Percentiles rank a stretch among this genome's conserved stretches.
These are phyloP conservation scores for Sorghum bicolor DNA, from an alignment of 176 grass and related monocot species.

Conservation along the genomic window DNA sequence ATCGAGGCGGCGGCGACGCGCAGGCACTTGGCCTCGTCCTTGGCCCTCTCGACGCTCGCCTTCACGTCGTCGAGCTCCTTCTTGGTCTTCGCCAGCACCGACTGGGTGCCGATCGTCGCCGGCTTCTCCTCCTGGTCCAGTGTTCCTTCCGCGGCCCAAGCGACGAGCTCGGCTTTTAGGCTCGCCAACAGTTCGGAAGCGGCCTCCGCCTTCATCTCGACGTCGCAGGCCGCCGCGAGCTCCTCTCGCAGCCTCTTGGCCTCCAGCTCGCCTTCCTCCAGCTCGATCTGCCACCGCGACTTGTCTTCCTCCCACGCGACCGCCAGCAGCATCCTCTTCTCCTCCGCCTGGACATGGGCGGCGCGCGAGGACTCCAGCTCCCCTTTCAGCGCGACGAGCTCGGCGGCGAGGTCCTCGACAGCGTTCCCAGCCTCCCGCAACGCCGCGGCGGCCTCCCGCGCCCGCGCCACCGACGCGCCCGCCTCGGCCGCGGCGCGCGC, in stretches of 20 bases:
- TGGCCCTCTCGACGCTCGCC: slow-evolving; percentile 42
- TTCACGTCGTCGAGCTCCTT: slow-evolving; percentile 60
- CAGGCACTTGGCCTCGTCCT: slow-evolving; percentile 44
- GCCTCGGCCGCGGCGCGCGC: slow-evolving; percentile 39
- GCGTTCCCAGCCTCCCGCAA: slow-evolving; percentile 29
- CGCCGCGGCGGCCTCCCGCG: slow-evolving; percentile 16
- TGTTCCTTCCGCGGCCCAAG: slow-evolving; percentile 28
- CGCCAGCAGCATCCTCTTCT: slow-evolving; percentile 36
- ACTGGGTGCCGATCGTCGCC: background rate
- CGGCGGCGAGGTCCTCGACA: slow-evolving; percentile 40
- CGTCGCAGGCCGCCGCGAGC: slow-evolving; percentile 28
- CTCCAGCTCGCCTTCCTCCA: slow-evolving; percentile 51
- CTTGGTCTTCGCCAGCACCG: background rate
- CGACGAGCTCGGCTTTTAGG: slow-evolving; percentile 41
- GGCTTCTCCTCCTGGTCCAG: slow-evolving; percentile 23
- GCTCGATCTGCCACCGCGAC: slow-evolving; percentile 47
- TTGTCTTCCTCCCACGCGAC: slow-evolving; percentile 56
- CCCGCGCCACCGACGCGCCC: slow-evolving; percentile 12
- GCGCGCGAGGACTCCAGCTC: slow-evolving; percentile 49
- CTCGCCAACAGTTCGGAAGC: slow-evolving; percentile 44
- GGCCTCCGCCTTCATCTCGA: slow-evolving; percentile 45
- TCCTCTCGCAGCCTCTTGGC: slow-evolving; percentile 29
- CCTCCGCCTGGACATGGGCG: slow-evolving; percentile 51
- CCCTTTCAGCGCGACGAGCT: slow-evolving; percentile 32
- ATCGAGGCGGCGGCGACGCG: slow-evolving; percentile 53